A percentile compares a stretch with the other conserved stretches of the same genome.
These are phyloP conservation scores for Saccharomycopsis fibuligera DNA, from an alignment of 805 yeast genomes.

Conservation along the genomic window DNA sequence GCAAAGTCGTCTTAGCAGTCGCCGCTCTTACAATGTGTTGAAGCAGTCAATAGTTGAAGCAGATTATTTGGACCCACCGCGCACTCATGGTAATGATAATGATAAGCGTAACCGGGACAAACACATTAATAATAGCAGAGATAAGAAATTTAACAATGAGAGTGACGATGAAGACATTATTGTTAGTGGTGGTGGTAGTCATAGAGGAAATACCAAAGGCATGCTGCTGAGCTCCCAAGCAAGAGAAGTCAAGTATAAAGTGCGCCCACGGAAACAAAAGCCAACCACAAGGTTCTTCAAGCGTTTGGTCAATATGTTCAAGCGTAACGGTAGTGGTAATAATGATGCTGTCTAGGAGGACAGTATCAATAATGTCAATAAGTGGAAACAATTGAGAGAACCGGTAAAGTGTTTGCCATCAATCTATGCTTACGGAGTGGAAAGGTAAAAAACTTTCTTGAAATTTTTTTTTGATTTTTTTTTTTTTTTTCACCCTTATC, in stretches of 20 bases:
- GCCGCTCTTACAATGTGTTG: constrained; percentile 21
- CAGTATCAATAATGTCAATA: no score
- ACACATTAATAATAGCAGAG: neutral
- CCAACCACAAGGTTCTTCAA: constrained; percentile 1
- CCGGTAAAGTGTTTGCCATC: neutral
- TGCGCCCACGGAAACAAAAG: neutral
- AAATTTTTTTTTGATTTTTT: no score
- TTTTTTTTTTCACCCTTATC: neutral
- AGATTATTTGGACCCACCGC: neutral
- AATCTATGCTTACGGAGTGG: no score
- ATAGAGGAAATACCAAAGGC: neutral
- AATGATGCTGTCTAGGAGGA: neutral
- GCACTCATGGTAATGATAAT: neutral
- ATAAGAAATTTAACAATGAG: neutral
- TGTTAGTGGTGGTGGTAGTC: neutral
- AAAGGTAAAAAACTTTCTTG: no score
- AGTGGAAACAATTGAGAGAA: no score
- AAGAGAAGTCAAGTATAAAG: neutral
- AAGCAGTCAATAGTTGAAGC: constrained; percentile 17
- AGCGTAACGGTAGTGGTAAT: no score
- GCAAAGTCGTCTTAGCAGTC: constrained; percentile 6
- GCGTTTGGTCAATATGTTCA: constrained; percentile 8
- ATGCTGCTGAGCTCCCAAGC: neutral
- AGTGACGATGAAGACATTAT: neutral
- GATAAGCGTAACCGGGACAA: neutral